Evolutionary conservation across 116 monocot genomes (phyloP).

Genomic region (Iris pallida): DNA sequence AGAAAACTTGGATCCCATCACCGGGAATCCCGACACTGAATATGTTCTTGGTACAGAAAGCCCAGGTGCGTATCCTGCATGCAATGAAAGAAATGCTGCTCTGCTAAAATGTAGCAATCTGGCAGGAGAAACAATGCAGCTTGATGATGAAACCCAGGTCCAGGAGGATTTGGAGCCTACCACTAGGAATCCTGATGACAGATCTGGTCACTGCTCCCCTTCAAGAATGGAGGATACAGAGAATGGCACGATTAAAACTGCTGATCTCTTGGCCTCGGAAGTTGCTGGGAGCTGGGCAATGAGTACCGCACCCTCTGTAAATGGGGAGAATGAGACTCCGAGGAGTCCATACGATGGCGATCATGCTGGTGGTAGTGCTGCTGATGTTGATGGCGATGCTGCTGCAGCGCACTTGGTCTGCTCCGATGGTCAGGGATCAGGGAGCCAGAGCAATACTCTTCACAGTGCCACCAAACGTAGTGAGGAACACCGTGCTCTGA

Average conservation of each 20-base stretch:
- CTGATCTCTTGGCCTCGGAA: slow-evolving; percentile 93
- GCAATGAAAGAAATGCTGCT: slow-evolving; percentile 19
- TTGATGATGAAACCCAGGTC: slow-evolving; percentile 51
- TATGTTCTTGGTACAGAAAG: slow-evolving; percentile 61
- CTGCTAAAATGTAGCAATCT: slow-evolving; percentile 46
- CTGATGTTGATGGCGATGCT: slow-evolving; percentile 18
- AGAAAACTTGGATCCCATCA: slow-evolving; percentile 18
- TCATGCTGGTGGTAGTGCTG: slow-evolving; percentile 8
- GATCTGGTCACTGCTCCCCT: slow-evolving; percentile 14
- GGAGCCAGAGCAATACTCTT: slow-evolving; percentile 47
- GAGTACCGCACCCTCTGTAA: slow-evolving; percentile 62
- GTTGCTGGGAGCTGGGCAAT: slow-evolving; percentile 86
- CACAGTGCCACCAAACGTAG: slow-evolving; percentile 11
- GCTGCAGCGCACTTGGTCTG: slow-evolving; percentile 20
- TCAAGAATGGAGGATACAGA: slow-evolving; percentile 36
- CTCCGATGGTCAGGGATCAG: slow-evolving; percentile 39
- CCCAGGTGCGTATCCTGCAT: slow-evolving; percentile 21
- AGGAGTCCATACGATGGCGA: slow-evolving; percentile 9
- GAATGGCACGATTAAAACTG: slow-evolving; percentile 40
- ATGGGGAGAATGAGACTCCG: slow-evolving; percentile 64
- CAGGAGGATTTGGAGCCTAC: slow-evolving; percentile 22
- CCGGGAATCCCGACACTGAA: slow-evolving; percentile 30
- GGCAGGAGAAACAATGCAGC: slow-evolving; percentile 61
- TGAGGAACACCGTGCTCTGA: slow-evolving; percentile 39
- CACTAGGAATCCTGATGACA: not conserved